These are phyloP conservation scores for Rubus idaeus DNA, from an alignment of 306 rosid species.

Conservation along the genomic window DNA sequence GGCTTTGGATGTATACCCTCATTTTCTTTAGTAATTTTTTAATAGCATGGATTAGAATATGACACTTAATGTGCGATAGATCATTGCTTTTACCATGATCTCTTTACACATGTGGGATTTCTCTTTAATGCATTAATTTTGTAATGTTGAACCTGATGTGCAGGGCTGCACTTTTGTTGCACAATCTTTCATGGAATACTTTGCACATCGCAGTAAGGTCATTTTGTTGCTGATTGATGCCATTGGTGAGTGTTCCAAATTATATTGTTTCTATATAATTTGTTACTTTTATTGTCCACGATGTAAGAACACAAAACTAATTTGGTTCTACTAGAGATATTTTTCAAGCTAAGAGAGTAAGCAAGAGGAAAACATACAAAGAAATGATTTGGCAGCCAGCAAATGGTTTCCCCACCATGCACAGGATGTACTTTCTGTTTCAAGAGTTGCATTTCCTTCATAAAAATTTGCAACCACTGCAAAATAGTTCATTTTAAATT, in stretches of 20 bases:
- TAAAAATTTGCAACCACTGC: background rate
- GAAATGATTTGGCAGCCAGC: background rate
- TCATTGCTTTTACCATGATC: background rate
- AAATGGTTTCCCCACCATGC: background rate
- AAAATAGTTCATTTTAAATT: background rate
- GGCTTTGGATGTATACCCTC: background rate
- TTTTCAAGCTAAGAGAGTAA: background rate
- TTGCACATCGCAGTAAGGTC: constrained; percentile 57
- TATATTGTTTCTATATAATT: background rate
- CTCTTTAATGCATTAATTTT: constrained; percentile 23
- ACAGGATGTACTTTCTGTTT: background rate
- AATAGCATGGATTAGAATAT: background rate
- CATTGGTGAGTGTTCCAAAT: constrained; percentile 55
- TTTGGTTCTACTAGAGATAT: background rate
- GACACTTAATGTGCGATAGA: background rate
- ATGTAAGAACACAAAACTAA: background rate
- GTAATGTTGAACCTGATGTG: constrained; percentile 22
- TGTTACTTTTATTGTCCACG: background rate
- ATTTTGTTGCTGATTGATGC: constrained; percentile 76
- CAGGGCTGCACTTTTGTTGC: constrained; percentile 77
- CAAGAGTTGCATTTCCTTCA: background rate
- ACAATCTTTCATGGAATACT: constrained; percentile 45
- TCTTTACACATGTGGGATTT: background rate
- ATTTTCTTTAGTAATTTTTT: background rate
- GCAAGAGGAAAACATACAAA: background rate